Evolutionary conservation across 805 yeast species (phyloP).

Genomic region (Sungouiella thailandica): DNA sequence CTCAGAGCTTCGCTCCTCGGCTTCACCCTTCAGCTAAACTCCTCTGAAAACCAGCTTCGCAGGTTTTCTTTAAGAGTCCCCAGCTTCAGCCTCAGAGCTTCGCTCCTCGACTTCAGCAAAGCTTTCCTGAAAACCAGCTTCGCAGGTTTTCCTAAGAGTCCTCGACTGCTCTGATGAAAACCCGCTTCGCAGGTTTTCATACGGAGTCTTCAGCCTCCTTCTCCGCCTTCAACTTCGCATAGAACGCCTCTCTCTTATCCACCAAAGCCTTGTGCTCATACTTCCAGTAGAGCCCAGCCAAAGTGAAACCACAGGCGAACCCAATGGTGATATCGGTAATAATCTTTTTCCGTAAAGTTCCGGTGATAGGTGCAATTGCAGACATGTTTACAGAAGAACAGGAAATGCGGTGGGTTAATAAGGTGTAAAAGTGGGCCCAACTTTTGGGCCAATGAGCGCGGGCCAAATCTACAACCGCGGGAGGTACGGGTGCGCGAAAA

Average conservation of each 20-base stretch:
- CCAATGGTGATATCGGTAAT: slow-evolving; percentile 75
- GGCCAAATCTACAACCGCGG: background rate
- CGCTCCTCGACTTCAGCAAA: no score
- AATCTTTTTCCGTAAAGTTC: slow-evolving; percentile 75
- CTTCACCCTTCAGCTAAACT: no score
- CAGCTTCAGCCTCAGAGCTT: no score
- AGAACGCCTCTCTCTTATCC: slow-evolving; percentile 77
- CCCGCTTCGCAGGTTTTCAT: no score
- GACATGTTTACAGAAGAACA: slow-evolving; percentile 1
- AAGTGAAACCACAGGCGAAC: slow-evolving; percentile 50
- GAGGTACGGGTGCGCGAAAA: slow-evolving; percentile 1
- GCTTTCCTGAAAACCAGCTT: no score
- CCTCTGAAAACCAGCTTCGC: no score
- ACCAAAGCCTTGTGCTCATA: slow-evolving; percentile 75
- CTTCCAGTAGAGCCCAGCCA: slow-evolving; percentile 77
- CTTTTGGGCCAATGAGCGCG: slow-evolving; percentile 1
- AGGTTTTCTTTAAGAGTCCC: no score
- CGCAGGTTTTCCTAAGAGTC: no score
- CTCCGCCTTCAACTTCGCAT: slow-evolving; percentile 70
- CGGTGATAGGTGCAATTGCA: slow-evolving; percentile 79
- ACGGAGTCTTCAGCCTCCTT: slow-evolving; percentile 54
- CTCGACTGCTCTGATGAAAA: no score
- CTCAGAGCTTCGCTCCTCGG: no score
- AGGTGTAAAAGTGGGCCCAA: slow-evolving; percentile 3
- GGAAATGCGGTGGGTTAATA: background rate